Evolutionary conservation across 805 yeast species (phyloP).

Genomic region (Wickerhamomyces sydowiorum): DNA sequence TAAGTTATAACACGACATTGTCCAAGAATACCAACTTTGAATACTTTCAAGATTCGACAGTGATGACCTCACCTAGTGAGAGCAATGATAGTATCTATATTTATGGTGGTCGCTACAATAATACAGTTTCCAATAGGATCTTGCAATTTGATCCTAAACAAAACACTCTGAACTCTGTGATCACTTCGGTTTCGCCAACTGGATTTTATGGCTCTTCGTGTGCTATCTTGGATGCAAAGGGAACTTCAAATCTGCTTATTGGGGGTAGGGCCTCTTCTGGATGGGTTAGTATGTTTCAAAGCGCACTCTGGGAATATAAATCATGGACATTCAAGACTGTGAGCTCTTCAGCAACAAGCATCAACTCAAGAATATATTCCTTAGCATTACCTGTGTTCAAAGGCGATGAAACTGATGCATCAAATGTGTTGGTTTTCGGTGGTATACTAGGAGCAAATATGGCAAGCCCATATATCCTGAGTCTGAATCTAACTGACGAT

Average conservation of each 20-base stretch:
- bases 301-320: slow-evolving; percentile 65
- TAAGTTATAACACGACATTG: slow-evolving; percentile 13
- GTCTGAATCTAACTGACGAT: slow-evolving; percentile 14
- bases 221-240: slow-evolving; percentile 31
- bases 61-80: slow-evolving; percentile 35
- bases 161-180: slow-evolving; percentile 30
- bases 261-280: slow-evolving; percentile 63
- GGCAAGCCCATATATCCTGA: slow-evolving; percentile 24
- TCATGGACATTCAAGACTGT: slow-evolving; percentile 59
- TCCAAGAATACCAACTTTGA: slow-evolving; percentile 1
- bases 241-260: slow-evolving; percentile 45
- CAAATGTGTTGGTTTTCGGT: slow-evolving; percentile 48
- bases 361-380: slow-evolving; percentile 50
- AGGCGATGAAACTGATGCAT: slow-evolving; percentile 19
- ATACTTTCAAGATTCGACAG: slow-evolving; percentile 27
- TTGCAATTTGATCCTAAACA: slow-evolving; percentile 35
- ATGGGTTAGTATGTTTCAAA: slow-evolving; percentile 69
- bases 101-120: slow-evolving; percentile 42
- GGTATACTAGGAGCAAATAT: slow-evolving; percentile 48
- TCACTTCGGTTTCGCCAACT: slow-evolving; percentile 48
- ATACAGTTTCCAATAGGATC: slow-evolving; percentile 34
- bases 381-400: slow-evolving; percentile 49
- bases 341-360: slow-evolving; percentile 23
- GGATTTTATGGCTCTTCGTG: slow-evolving; percentile 48
- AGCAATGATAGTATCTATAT: slow-evolving; percentile 37